phyloP scores from a whole-genome alignment of 805 yeast species.

The Schwanniomyces polymorphus region DNA sequence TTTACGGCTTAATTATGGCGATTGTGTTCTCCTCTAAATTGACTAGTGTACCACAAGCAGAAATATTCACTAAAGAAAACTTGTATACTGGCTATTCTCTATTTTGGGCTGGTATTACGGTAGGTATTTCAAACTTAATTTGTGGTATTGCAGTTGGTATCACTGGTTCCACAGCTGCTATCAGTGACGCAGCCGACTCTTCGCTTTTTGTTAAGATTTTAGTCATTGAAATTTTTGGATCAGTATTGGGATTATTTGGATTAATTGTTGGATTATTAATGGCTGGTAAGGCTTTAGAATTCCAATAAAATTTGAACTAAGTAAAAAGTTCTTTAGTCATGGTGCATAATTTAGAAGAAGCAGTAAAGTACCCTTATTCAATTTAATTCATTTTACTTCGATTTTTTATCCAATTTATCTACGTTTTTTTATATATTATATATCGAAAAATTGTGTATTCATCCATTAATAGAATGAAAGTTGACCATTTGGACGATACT shows the following conservation, averaged over 20 bases:
- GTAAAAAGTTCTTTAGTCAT: not conserved
- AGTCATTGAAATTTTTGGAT: slow-evolving; percentile 96
- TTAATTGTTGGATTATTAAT: slow-evolving; percentile 96
- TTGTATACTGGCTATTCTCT: slow-evolving; percentile 92
- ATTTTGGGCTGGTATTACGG: slow-evolving; percentile 98
- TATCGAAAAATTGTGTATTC: not conserved
- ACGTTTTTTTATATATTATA: not conserved
- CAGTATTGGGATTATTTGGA: slow-evolving; percentile 93
- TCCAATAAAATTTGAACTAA: slow-evolving; percentile 42
- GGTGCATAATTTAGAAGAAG: not conserved
- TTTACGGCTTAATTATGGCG: slow-evolving; percentile 95
- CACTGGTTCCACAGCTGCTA: slow-evolving; percentile 98
- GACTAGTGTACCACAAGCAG: slow-evolving; percentile 60
- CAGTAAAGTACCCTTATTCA: not conserved
- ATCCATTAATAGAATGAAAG: not conserved
- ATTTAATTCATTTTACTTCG: not conserved
- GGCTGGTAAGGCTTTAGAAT: slow-evolving; percentile 94
- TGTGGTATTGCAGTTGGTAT: slow-evolving; percentile 98
- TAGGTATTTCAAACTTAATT: slow-evolving; percentile 86
- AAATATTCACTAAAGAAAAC: slow-evolving; percentile 75
- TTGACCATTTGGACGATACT: not conserved
- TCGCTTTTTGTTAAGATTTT: slow-evolving; percentile 91
- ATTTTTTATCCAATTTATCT: not conserved
- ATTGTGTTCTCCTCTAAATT: slow-evolving; percentile 94
- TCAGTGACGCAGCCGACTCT: slow-evolving; percentile 96